These are phyloP conservation scores for Tricholoma bakamatsutake DNA, from an alignment of 768 basidiomycete genomes.

Conservation along the genomic window DNA sequence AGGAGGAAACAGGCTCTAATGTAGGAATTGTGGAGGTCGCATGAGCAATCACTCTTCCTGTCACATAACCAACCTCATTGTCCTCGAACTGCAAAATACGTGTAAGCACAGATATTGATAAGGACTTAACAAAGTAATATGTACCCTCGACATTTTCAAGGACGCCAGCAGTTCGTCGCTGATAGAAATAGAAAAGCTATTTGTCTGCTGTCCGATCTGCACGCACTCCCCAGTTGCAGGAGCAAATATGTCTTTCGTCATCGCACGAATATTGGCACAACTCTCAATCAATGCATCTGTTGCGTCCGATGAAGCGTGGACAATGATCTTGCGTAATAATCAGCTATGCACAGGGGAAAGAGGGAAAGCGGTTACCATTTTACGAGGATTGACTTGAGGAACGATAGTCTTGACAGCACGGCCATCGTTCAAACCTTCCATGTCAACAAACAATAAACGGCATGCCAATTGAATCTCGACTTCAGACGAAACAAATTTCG, in stretches of 20 bases:
- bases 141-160: constrained; percentile 81
- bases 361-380: constrained; percentile 57
- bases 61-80: constrained; percentile 91
- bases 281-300: constrained; percentile 73
- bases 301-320: constrained; percentile 66
- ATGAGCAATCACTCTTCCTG: constrained; percentile 79
- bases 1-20: constrained; percentile 59
- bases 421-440: constrained; percentile 96
- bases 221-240: constrained; percentile 72
- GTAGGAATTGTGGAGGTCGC: constrained; percentile 86
- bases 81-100: constrained; percentile 75
- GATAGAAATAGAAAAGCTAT: constrained; percentile 89
- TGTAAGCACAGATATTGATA: background rate
- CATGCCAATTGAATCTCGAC: constrained; percentile 81
- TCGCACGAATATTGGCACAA: constrained; percentile 76
- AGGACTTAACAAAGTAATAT: constrained; percentile 21
- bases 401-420: constrained; percentile 96
- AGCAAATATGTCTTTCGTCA: constrained; percentile 90
- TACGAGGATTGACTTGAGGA: constrained; percentile 92
- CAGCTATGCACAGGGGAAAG: background rate
- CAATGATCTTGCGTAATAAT: constrained; percentile 61
- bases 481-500: constrained; percentile 77
- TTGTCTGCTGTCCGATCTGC: constrained; percentile 93
- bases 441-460: constrained; percentile 84
- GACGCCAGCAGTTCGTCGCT: constrained; percentile 81